These are phyloP conservation scores for Acanthamoeba sp. DNA, from an alignment of 208 protist genomes.

Conservation along the genomic window DNA sequence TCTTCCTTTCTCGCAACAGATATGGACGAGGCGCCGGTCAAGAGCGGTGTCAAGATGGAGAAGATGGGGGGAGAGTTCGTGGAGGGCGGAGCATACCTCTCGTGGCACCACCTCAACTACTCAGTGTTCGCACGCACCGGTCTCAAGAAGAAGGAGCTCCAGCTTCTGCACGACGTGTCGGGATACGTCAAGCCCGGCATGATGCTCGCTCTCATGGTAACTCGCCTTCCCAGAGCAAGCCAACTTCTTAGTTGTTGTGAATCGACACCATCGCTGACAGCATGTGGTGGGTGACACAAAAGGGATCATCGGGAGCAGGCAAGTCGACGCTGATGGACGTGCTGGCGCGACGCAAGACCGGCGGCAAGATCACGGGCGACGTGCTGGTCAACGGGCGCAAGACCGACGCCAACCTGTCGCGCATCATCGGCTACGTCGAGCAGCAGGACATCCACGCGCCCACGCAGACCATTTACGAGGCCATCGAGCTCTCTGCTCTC, in stretches of 20 bases:
- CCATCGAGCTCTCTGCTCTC: slow-evolving; percentile 10
- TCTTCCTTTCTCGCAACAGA: too few species aligned
- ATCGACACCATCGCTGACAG: too few species aligned
- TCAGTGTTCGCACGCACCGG: slow-evolving; percentile 67
- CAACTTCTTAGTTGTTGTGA: background rate
- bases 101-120: slow-evolving; percentile 81
- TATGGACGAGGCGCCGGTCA: background rate
- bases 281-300: too few species aligned
- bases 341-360: slow-evolving; percentile 80
- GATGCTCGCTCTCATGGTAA: slow-evolving; percentile 80
- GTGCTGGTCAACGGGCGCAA: slow-evolving; percentile 80
- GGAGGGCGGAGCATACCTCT: slow-evolving; percentile 33
- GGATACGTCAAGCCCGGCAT: slow-evolving; percentile 86
- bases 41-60: background rate
- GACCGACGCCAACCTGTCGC: slow-evolving; percentile 62
- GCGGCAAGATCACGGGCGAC: slow-evolving; percentile 79
- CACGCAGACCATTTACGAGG: slow-evolving; percentile 80
- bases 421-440: slow-evolving; percentile 82
- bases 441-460: slow-evolving; percentile 80
- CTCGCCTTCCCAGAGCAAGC: background rate
- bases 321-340: slow-evolving; percentile 84
- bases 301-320: slow-evolving; percentile 82
- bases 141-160: slow-evolving; percentile 72
- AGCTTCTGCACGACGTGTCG: slow-evolving; percentile 76
- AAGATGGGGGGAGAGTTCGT: slow-evolving; percentile 43